Conservation (phyloP, 2,329 filamentous ascomycete genomes). For the Didymella sp. region DNA sequence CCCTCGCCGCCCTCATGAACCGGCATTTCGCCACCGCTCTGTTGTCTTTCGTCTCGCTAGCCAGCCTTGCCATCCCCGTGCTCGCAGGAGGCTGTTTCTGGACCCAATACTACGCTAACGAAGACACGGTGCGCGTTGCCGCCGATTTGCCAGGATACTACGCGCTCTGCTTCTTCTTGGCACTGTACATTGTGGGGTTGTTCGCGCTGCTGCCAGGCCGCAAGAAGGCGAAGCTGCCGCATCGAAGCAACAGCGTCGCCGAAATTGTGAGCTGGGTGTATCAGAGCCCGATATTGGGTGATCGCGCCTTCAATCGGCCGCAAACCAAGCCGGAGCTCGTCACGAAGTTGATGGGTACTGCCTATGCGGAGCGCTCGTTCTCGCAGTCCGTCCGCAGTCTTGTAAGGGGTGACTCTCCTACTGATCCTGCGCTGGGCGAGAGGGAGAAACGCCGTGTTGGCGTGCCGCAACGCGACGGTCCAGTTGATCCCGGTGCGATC, state of each 20-base stretch:
- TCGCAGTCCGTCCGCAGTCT: constrained; percentile 37
- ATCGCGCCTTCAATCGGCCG: constrained; percentile 75
- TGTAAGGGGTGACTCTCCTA: constrained; percentile 35
- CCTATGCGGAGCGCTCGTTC: constrained; percentile 55
- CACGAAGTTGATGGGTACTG: constrained; percentile 67
- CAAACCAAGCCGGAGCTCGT: constrained; percentile 72
- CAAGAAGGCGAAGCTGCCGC: constrained; percentile 70
- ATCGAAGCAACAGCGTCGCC: constrained; percentile 73
- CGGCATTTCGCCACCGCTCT: constrained; percentile 71
- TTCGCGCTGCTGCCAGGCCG: constrained; percentile 65
- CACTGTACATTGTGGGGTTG: constrained; percentile 72
- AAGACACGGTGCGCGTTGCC: constrained; percentile 59
- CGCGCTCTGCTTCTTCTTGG: constrained; percentile 73
- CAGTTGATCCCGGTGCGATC: constrained; percentile 42
- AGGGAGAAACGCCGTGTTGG: constrained; percentile 23
- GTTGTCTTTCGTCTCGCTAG: constrained; percentile 64
- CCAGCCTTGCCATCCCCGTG: constrained; percentile 70
- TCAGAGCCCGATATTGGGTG: constrained; percentile 72
- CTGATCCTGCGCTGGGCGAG: constrained; percentile 26
- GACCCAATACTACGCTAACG: constrained; percentile 65
- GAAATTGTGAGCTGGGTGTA: constrained; percentile 81
- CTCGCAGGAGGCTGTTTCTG: constrained; percentile 76
- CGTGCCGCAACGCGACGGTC: constrained; percentile 38
- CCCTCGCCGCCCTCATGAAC: constrained; percentile 65
- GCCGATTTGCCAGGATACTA: constrained; percentile 77